These are phyloP conservation scores for Annulohypoxylon maeteangense DNA, from an alignment of 495 filamentous ascomycete species.

Conservation along the genomic window DNA sequence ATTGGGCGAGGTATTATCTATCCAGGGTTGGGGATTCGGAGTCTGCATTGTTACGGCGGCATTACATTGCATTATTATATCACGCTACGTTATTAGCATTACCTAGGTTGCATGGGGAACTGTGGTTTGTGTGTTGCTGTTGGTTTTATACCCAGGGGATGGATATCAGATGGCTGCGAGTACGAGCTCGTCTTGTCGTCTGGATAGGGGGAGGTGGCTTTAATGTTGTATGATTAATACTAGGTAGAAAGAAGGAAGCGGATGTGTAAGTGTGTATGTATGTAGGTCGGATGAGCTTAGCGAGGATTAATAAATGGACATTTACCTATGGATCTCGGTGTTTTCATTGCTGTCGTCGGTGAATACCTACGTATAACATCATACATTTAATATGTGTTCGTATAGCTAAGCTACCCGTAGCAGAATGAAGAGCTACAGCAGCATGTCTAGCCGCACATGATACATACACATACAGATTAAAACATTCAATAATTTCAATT, in stretches of 20 bases:
- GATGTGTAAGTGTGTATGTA: too few relatives aligned
- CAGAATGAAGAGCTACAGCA: too few relatives aligned
- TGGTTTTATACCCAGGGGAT: conserved; percentile 10
- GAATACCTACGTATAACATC: too few relatives aligned
- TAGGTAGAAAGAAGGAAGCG: neutral
- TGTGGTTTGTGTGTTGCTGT: neutral
- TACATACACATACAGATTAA: neutral
- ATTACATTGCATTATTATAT: neutral
- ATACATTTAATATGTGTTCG: too few relatives aligned
- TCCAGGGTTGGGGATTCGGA: neutral
- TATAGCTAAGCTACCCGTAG: too few relatives aligned
- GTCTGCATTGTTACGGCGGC: neutral
- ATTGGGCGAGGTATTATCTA: neutral
- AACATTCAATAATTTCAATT: neutral
- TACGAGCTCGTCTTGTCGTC: conserved; percentile 4
- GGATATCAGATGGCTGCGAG: neutral
- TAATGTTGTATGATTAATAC: neutral
- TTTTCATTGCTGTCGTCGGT: too few relatives aligned
- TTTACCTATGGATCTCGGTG: too few relatives aligned
- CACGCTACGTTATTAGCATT: neutral
- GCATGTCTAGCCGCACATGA: neutral
- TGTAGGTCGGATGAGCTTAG: neutral
- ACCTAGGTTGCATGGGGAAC: neutral
- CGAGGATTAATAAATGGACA: neutral
- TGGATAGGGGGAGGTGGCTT: conserved; percentile 3